Base-by-base conservation (phyloP, 352 stramenopile genomes). In the Thalassiosira hispida region DNA sequence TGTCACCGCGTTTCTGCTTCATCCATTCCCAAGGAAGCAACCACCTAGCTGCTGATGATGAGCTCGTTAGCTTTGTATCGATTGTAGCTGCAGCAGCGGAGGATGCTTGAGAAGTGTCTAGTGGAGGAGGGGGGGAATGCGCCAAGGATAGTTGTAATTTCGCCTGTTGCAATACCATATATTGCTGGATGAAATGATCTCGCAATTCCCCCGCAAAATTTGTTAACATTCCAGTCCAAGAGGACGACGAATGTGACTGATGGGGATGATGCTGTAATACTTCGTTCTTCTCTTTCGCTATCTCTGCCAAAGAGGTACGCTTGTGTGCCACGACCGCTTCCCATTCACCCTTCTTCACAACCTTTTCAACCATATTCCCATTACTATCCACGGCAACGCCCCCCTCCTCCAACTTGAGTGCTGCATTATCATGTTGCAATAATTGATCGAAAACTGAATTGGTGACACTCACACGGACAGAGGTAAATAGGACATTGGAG, bases 101-200 rank as follows among this genome's bases (percentile, higher is more conserved):
- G 25, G 35, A 42, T 22, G 33, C 52, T 46, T 40, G 12, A 29
- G 22, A 29, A 46, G 14, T 53, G 2, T 22, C 11, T 53, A n/a
- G 9, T n/a, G 16, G 9, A 25, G 44, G 9, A 25, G 44, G 51
- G 18, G 22, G 51, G 35, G 35, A 60, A 31, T 60, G 23, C 0
- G 51, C 51, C 27, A 51, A 46, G n/a, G 14, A 29, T 1, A 18
- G 16, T 9, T 46, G 25, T 23, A 64, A 29, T 27, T 49, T 59
- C 0, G 66, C 44, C 38, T 74, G n/a, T 14, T 63, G 27, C 20
- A 74, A 51, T 20, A 74, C 18, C 20, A 44, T 18, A 49, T 65
- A 74, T 59, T 66, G 65, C 12, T 66, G 52, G 27, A 40, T 57
- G 20, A 64, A 74, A 35, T 64, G 65, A 49, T 44, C 52, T 59